phyloP scores from a whole-genome alignment of 78 protist genomes.

The Dictyostelium brefeldianum region DNA sequence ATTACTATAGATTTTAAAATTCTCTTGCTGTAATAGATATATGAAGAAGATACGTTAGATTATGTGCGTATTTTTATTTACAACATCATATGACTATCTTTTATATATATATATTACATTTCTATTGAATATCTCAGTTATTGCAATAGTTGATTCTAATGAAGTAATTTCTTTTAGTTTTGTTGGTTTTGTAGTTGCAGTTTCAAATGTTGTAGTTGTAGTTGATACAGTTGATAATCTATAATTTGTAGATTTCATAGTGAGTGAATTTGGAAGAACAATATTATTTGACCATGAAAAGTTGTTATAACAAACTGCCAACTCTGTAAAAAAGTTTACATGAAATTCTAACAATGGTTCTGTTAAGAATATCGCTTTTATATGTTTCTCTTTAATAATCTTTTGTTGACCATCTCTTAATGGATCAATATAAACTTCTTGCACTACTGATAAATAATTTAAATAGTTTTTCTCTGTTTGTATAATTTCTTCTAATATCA shows the following conservation, averaged over 20 bases:
- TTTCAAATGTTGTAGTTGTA: background rate
- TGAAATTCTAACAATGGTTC: slow-evolving; percentile 35
- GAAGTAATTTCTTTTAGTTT: slow-evolving; percentile 14
- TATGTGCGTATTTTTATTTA: too few relatives aligned
- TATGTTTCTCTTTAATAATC: slow-evolving; percentile 6
- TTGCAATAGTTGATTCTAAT: slow-evolving; percentile 22
- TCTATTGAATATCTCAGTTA: slow-evolving; percentile 45
- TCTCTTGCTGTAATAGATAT: slow-evolving; percentile 14
- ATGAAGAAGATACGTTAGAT: background rate
- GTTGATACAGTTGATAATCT: slow-evolving; percentile 29
- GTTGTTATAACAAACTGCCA: slow-evolving; percentile 50
- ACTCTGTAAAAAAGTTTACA: slow-evolving; percentile 52
- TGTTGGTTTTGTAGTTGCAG: background rate
- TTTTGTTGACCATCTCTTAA: slow-evolving; percentile 21
- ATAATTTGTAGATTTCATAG: background rate
- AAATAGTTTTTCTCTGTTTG: slow-evolving; percentile 59
- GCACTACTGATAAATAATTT: slow-evolving; percentile 37
- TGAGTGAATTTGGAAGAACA: slow-evolving; percentile 27
- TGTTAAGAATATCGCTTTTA: slow-evolving; percentile 11
- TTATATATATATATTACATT: slow-evolving; percentile 29
- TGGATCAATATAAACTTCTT: slow-evolving; percentile 51
- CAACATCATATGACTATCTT: too few relatives aligned
- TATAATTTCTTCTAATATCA: slow-evolving; percentile 53
- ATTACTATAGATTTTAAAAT: slow-evolving; percentile 60
- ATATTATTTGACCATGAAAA: slow-evolving; percentile 35